Percentiles rank a stretch among this genome's conserved stretches.
Evolutionary conservation across 1,139 yeast species (phyloP).

Genomic region (Chernovozyma aurita): DNA sequence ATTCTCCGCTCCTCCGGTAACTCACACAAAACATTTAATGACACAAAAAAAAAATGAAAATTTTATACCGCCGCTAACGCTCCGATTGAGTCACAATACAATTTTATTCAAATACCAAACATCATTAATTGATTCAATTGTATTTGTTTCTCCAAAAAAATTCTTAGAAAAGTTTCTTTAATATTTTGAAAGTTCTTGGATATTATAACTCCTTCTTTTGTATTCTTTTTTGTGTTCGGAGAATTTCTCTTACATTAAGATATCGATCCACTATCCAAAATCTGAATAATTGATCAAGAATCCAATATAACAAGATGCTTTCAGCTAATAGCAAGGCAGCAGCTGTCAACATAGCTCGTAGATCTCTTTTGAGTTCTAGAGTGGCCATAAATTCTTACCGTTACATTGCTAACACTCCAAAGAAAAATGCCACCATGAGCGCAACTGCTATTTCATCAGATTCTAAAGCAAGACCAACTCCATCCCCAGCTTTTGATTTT

Average conservation of each 20-base stretch:
- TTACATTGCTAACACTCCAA: slow-evolving; percentile 12
- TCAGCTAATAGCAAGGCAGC: slow-evolving; percentile 3
- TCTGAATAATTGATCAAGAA: no score
- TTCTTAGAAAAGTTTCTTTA: no score
- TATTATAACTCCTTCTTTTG: neutral
- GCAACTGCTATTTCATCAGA: slow-evolving; percentile 29
- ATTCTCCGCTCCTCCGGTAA: slow-evolving; percentile 2
- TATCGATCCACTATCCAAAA: no score
- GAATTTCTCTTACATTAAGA: no score
- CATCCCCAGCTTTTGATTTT: slow-evolving; percentile 37
- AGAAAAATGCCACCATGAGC: slow-evolving; percentile 8
- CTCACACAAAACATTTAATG: neutral
- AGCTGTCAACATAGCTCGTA: slow-evolving; percentile 5
- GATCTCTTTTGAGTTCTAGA: slow-evolving; percentile 4
- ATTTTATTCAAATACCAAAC: neutral
- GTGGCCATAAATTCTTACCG: slow-evolving; percentile 16
- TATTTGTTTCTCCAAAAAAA: neutral
- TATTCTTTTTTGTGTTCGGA: neutral
- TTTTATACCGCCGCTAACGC: neutral
- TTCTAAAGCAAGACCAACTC: slow-evolving; percentile 29
- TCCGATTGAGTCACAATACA: slow-evolving; percentile 3
- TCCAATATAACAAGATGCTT: slow-evolving; percentile 7
- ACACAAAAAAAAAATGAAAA: slow-evolving; percentile 2
- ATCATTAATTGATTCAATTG: no score
- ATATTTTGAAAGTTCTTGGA: no score